Conservation (phyloP, 2,329 filamentous ascomycete species). For the Dichotomopilus funicola region DNA sequence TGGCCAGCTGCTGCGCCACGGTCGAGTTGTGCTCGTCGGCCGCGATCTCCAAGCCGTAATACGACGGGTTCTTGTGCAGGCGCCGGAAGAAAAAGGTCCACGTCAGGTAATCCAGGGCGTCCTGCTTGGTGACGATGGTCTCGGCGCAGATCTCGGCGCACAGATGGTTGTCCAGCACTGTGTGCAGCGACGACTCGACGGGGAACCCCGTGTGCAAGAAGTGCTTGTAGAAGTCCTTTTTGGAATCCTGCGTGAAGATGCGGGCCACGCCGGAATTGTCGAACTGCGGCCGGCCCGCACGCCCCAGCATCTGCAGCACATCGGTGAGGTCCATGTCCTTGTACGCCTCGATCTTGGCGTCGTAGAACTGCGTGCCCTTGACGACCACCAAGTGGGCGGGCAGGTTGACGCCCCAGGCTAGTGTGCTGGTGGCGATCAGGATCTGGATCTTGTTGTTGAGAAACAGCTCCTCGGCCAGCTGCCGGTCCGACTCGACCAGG, state of each 20-base stretch:
- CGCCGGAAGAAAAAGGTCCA: conserved; percentile 99
- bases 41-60: conserved; percentile 91
- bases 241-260: conserved; percentile 94
- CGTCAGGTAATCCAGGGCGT: conserved; percentile 92
- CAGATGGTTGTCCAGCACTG: conserved; percentile 94
- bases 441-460: conserved; percentile 98
- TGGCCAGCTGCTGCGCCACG: conserved; percentile 76
- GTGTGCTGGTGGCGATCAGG: conserved; percentile 86
- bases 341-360: conserved; percentile 95
- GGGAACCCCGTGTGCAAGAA: conserved; percentile 97
- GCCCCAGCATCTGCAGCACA: conserved; percentile 94
- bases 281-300: conserved; percentile 92
- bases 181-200: conserved; percentile 92
- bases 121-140: conserved; percentile 89
- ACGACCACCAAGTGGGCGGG: conserved; percentile 96
- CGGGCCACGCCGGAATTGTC: conserved; percentile 92
- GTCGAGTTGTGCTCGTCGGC: conserved; percentile 87
- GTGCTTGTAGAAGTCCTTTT: conserved; percentile 99
- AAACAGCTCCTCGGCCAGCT: conserved; percentile 89
- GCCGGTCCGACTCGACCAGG: conserved; percentile 88
- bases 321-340: conserved; percentile 99
- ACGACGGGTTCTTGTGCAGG: conserved; percentile 95
- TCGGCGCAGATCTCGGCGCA: conserved; percentile 90
- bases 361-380: conserved; percentile 96
- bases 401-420: conserved; percentile 97